Evolutionary conservation across 768 basidiomycete species (phyloP).

Genomic region (Lepiota venenata): DNA sequence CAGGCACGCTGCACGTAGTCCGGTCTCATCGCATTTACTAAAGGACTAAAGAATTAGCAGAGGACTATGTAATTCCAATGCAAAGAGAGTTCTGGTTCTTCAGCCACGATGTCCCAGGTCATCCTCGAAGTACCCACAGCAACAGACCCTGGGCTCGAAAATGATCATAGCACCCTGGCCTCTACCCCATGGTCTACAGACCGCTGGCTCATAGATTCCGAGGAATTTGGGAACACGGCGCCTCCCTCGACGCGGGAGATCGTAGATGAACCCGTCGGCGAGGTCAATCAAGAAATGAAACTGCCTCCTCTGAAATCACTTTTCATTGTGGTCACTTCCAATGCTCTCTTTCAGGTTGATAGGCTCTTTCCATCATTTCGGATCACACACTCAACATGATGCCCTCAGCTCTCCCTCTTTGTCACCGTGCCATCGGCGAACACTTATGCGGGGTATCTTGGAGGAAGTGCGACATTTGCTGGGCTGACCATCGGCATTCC

Average conservation of each 20-base stretch:
- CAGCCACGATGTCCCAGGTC: too few relatives aligned
- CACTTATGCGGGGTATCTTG: conserved; percentile 57
- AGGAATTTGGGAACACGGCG: not conserved
- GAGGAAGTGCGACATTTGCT: conserved; percentile 68
- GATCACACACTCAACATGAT: not conserved
- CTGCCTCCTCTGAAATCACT: conserved; percentile 22
- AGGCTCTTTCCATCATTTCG: not conserved
- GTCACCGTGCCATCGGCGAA: conserved; percentile 66
- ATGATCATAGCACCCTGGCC: too few relatives aligned
- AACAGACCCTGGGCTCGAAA: too few relatives aligned
- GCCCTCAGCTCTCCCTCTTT: conserved; percentile 60
- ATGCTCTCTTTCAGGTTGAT: conserved; percentile 26
- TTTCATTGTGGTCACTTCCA: conserved; percentile 26
- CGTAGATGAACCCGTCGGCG: conserved; percentile 3
- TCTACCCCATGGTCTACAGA: too few relatives aligned
- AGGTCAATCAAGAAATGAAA: conserved; percentile 21
- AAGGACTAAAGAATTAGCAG: too few relatives aligned
- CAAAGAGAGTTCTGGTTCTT: too few relatives aligned
- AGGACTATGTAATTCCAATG: too few relatives aligned
- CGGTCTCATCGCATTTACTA: too few relatives aligned
- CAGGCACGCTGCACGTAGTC: too few relatives aligned
- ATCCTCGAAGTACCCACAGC: too few relatives aligned
- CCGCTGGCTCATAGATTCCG: not conserved
- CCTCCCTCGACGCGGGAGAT: not conserved
- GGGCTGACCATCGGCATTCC: conserved; percentile 70